phyloP scores from a whole-genome alignment of 768 basidiomycete species.

The Cyathus striatus region DNA sequence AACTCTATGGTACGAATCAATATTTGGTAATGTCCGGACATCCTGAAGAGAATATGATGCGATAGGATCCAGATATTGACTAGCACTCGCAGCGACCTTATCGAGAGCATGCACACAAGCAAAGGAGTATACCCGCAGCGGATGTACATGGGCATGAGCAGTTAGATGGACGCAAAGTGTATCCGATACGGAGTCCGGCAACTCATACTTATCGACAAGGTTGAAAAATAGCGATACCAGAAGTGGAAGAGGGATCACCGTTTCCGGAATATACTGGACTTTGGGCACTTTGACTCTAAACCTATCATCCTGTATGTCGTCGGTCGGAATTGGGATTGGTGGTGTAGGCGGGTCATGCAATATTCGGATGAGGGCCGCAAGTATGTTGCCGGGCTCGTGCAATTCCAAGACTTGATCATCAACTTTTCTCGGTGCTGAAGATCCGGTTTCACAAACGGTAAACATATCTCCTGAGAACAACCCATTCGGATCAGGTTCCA shows the following conservation, averaged over 20 bases:
- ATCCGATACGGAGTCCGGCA: constrained; percentile 38
- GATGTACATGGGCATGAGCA: constrained; percentile 42
- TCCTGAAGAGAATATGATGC: constrained; percentile 47
- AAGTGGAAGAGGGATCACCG: constrained; percentile 62
- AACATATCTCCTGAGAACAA: constrained; percentile 61
- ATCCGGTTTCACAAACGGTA: constrained; percentile 40
- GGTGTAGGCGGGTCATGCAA: constrained; percentile 50
- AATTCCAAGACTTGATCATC: constrained; percentile 39
- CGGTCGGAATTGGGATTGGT: constrained; percentile 25
- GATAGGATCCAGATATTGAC: constrained; percentile 55
- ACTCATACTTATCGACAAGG: constrained; percentile 63
- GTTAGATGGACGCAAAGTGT: constrained; percentile 47
- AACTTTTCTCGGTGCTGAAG: constrained; percentile 14
- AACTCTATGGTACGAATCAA: constrained; percentile 59
- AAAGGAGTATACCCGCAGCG: constrained; percentile 59
- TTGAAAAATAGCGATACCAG: constrained; percentile 47
- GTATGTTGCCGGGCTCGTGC: constrained; percentile 42
- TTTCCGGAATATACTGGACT: constrained; percentile 31
- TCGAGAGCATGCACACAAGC: constrained; percentile 39
- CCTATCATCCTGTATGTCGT: constrained; percentile 19
- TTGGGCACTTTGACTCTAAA: constrained; percentile 21
- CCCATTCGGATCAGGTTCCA: constrained; percentile 5
- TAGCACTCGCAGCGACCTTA: constrained; percentile 50
- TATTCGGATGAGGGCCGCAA: constrained; percentile 49
- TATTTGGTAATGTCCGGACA: constrained; percentile 49